These are phyloP conservation scores for Capillidium rhysosporum DNA, from an alignment of 371 early-diverging fungal species.

Conservation along the genomic window DNA sequence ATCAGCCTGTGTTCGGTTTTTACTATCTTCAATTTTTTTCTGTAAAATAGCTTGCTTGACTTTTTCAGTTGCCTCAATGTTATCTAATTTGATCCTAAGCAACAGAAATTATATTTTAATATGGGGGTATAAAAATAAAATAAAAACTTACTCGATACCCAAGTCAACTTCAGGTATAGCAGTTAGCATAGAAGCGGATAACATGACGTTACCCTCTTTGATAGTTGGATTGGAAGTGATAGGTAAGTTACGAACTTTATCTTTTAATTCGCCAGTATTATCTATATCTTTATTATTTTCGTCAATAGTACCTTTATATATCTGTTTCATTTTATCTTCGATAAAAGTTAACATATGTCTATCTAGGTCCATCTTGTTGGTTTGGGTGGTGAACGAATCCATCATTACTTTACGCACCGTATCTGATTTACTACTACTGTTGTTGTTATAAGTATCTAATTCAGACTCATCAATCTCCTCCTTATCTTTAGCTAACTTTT, in stretches of 20 bases:
- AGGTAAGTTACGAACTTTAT: slow-evolving; percentile 10
- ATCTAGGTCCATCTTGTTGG: slow-evolving; percentile 64
- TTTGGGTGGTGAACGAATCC: slow-evolving; percentile 61
- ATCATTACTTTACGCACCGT: slow-evolving; percentile 13
- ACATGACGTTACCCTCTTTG: slow-evolving; percentile 66
- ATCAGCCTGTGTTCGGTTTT: too few relatives aligned
- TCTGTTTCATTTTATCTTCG: neutral
- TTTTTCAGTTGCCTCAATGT: slow-evolving; percentile 68
- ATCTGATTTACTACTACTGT: too few relatives aligned
- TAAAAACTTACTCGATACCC: slow-evolving; percentile 44
- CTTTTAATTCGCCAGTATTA: slow-evolving; percentile 14
- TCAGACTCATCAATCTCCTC: too few relatives aligned
- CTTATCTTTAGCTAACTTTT: too few relatives aligned
- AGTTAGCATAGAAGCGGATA: slow-evolving; percentile 75
- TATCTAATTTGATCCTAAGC: slow-evolving; percentile 40
- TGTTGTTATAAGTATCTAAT: too few relatives aligned
- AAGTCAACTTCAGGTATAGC: slow-evolving; percentile 87
- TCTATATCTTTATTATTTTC: slow-evolving; percentile 29
- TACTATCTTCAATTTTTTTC: too few relatives aligned
- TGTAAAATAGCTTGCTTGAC: slow-evolving; percentile 39
- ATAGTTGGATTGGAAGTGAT: slow-evolving; percentile 13
- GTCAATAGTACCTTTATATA: slow-evolving; percentile 11
- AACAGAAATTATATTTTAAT: neutral
- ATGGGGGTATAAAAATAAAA: neutral
- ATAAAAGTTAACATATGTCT: slow-evolving; percentile 42